phyloP scores from a whole-genome alignment of 2,329 filamentous ascomycete species.

The Penicillium sumatraense region DNA sequence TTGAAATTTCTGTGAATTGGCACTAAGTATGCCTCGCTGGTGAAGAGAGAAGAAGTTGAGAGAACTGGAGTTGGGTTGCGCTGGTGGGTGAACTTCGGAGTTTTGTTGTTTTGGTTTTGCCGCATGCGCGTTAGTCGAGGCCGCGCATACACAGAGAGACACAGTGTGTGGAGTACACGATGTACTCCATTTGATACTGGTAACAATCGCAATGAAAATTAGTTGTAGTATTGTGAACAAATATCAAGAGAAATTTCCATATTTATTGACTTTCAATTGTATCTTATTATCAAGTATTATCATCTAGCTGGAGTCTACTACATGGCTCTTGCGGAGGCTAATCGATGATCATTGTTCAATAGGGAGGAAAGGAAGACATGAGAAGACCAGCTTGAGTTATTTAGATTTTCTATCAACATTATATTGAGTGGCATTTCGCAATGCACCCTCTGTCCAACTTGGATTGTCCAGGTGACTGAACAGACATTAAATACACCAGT shows the following conservation, averaged over 20 bases:
- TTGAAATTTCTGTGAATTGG: not conserved
- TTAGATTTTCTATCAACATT: not conserved
- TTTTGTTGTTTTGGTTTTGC: conserved; percentile 29
- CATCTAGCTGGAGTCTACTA: conserved; percentile 9
- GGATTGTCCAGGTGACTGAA: not conserved
- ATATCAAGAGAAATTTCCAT: too few relatives aligned
- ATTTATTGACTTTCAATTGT: not conserved
- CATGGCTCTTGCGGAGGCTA: conserved; percentile 8
- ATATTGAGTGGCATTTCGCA: not conserved
- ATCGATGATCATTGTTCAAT: not conserved
- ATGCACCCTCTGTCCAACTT: not conserved
- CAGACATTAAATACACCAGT: conserved; percentile 3
- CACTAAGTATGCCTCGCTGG: too few relatives aligned
- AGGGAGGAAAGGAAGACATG: not conserved
- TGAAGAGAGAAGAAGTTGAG: too few relatives aligned
- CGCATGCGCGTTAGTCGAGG: conserved; percentile 20
- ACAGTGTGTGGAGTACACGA: too few relatives aligned
- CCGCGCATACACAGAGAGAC: not conserved
- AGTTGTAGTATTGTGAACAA: too few relatives aligned
- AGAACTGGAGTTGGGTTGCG: not conserved
- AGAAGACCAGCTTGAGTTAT: not conserved
- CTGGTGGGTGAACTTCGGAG: conserved; percentile 11
- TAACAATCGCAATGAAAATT: too few relatives aligned
- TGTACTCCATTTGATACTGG: too few relatives aligned
- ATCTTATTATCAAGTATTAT: not conserved